A percentile compares a stretch with the other conserved stretches of the same genome.
Evolutionary conservation across 352 stramenopile species (phyloP).

Genomic region (Globisporangium spiculum): DNA sequence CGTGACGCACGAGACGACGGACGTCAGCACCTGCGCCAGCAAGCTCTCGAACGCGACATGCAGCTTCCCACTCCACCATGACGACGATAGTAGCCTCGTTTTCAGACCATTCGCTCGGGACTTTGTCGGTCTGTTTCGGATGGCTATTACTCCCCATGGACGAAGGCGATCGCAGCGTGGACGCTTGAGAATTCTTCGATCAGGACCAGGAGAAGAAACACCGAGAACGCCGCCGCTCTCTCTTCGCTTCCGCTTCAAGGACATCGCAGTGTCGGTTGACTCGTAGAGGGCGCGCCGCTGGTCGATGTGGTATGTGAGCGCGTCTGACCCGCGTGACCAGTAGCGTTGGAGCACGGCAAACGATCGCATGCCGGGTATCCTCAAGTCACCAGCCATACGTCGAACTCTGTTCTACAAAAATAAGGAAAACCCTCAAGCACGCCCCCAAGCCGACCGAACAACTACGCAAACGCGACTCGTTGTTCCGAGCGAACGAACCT

Average conservation of each 20-base stretch:
- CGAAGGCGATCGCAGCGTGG: neutral
- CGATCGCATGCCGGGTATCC: no score
- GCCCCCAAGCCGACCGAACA: no score
- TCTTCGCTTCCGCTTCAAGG: neutral
- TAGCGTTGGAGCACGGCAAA: neutral
- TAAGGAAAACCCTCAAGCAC: no score
- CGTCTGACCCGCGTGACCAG: neutral
- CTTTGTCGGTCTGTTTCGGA: neutral
- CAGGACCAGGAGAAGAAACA: neutral
- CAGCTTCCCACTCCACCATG: slow-evolving; percentile 2
- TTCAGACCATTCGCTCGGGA: neutral
- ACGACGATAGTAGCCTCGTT: neutral
- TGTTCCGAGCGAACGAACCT: neutral
- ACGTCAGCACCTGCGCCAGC: slow-evolving; percentile 5
- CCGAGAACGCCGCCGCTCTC: neutral
- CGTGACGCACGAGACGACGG: slow-evolving; percentile 1
- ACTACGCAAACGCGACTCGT: no score
- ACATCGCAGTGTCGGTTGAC: neutral
- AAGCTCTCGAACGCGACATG: neutral
- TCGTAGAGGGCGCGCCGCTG: no score
- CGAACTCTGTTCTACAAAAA: no score
- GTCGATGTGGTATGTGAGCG: neutral
- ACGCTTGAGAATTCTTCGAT: neutral
- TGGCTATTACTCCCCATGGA: neutral
- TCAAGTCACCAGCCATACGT: no score